A percentile compares a stretch with the other conserved stretches of the same genome.
phyloP scores from a whole-genome alignment of 768 basidiomycete genomes.

The Mycena epipterygia region DNA sequence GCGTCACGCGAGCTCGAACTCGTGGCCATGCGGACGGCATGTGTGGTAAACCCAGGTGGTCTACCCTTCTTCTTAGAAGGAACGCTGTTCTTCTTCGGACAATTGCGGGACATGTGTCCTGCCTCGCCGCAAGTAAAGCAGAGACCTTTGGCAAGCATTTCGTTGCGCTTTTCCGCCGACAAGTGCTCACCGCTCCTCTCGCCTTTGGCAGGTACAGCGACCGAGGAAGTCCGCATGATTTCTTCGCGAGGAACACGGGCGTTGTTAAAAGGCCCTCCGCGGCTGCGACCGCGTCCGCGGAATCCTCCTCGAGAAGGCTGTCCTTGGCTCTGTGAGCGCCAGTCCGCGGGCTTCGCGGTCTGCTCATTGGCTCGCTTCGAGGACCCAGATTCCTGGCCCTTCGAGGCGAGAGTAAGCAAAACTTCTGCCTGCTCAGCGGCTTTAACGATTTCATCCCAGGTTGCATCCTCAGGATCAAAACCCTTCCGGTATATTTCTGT shows the following conservation, averaged over 20 bases:
- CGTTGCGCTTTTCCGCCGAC: conserved; percentile 21
- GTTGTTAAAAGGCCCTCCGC: neutral
- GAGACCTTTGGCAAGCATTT: conserved; percentile 35
- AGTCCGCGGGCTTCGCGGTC: too few species aligned
- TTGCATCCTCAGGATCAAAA: too few species aligned
- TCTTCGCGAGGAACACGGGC: neutral
- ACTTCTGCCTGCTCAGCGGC: too few species aligned
- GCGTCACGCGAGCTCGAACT: neutral
- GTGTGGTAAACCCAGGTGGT: conserved; percentile 10
- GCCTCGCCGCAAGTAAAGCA: conserved; percentile 47
- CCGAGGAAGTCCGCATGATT: neutral
- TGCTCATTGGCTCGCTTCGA: too few species aligned
- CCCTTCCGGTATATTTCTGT: too few species aligned
- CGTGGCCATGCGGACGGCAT: neutral
- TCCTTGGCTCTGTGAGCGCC: neutral
- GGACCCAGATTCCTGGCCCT: too few species aligned
- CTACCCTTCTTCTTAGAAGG: conserved; percentile 12
- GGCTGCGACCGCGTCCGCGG: neutral
- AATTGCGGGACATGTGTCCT: conserved; percentile 41
- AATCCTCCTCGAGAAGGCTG: neutral
- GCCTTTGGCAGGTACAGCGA: neutral
- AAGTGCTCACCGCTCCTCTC: neutral
- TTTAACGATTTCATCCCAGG: too few species aligned
- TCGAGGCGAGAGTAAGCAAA: too few species aligned
- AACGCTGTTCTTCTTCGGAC: conserved; percentile 1